Evolutionary conservation across 2,329 filamentous ascomycete species (phyloP), one percentile per base, ranked within the genome.

Genomic region (Aureobasidium lini): DNA sequence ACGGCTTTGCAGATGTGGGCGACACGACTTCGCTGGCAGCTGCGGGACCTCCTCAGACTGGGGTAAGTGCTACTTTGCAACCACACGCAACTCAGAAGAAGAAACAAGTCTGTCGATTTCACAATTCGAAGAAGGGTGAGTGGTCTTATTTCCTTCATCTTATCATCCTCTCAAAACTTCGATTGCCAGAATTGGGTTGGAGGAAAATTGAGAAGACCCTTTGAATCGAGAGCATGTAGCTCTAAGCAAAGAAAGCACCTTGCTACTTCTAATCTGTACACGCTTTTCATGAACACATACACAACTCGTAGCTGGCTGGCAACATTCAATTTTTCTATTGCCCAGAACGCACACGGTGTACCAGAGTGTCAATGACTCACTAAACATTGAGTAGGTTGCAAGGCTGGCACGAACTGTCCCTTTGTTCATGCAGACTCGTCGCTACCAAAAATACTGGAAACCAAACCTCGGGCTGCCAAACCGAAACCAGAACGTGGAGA

Each of bases 331-430:
- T 23, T 23, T 23, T 23, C 23, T 23, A 23, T 23, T 23, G 23
- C 23, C 23, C 23, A 23, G 23, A 23, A 29, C 18, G 2, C 42
- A 42, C 42, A 29, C 28, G 18, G 28, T 44, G 9, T 28, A 13
- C 7, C 42, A 23, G n/a, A 16, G 16, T 18, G 18, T 48, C 16
- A 15, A n/a, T 37, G 36, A 13, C 47, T 49, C 23, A 59, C 47
- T 42, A n/a, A 11, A 28, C 37, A 23, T 16, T 18, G 8, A 23
- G 34, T 53, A 80, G 78, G 81, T 61, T 83, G 81, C 70, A 74
- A 79, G 66, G 74, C 77, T 62, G 80, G 81, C 57, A 71, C 75
- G 63, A 67, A 73, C 53, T 83, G 81, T 65, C 76, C 74, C 34
- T 83, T 76, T 68, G 66, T 75, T 63, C 81, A 83, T 66, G 75